Base-by-base conservation (phyloP, 2,329 filamentous ascomycete species). In the Clarireedia sp. region DNA sequence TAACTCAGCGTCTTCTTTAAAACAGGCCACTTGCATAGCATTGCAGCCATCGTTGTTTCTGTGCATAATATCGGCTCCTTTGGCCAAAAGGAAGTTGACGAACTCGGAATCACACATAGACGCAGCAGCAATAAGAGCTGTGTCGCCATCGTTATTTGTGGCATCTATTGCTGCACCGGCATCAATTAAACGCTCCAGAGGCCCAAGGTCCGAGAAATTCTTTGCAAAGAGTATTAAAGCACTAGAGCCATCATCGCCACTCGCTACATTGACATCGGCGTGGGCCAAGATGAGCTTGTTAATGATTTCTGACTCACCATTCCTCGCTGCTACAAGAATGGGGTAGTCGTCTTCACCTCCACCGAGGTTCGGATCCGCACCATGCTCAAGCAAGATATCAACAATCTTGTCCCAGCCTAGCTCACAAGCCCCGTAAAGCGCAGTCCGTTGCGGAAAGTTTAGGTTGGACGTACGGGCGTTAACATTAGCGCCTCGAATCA, bases 101-200 rank as follows among this genome's bases (percentile, higher is more conserved):
- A 33, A 33, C 29, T 33, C 3, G 2, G 29, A 10, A 33, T 33
- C 29, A 33, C 10, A 10, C 29, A 33, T 12, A 14, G 29, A 33
- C 29, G 29, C 50, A 52, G 50, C 50, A 29, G 26, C 21, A 45
- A 45, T 52, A 36, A 52, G 50, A 8, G 50, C 50, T 14, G 50
- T 52, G 26, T 52, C 50, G 14, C 50, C 50, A 26, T 52, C 50
- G 5, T 21, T 23, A 9, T 52, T 41, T 17, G 19, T 23, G 14
- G 26, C 16, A 36, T 52, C 19, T 7, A 52, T 52, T 19, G n/a
- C 50, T 29, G 40, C 50, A 3, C 38, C 38, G 16, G 38, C 38
- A 2, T 41, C 17, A 8, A 41, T 8, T 8, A 41, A 6, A 17
- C 33, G 43, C 29, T 46, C 51, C 43, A 54, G n/a, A 17, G 51